Evolutionary conservation across 371 early-diverging fungal species (phyloP).

Genomic region (Mucor saturninus): DNA sequence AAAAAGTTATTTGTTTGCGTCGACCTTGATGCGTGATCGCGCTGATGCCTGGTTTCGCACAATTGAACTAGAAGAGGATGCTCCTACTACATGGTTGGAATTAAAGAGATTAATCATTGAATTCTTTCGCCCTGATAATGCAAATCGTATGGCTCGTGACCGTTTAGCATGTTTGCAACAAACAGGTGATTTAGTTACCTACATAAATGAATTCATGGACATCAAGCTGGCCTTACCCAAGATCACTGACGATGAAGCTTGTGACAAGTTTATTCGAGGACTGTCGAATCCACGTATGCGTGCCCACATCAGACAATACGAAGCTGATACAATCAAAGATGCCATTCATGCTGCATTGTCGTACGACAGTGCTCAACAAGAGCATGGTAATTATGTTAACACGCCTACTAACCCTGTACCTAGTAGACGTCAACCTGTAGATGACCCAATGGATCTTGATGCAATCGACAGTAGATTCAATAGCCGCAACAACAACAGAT

Average conservation of each 20-base stretch:
- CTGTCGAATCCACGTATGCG: neutral
- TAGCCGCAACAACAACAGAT: neutral
- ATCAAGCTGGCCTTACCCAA: neutral
- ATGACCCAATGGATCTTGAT: conserved; percentile 2
- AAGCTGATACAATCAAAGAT: neutral
- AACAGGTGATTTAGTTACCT: neutral
- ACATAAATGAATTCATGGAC: conserved; percentile 5
- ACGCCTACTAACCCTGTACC: neutral
- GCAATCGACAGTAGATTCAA: neutral
- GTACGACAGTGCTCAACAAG: neutral
- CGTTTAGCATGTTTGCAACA: neutral
- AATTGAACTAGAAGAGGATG: neutral
- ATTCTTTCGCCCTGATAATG: conserved; percentile 5
- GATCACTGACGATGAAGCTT: conserved; percentile 3
- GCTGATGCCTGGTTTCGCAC: conserved; percentile 4
- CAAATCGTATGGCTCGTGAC: neutral
- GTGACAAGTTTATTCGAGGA: conserved; percentile 10
- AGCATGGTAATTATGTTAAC: neutral
- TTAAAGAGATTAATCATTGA: neutral
- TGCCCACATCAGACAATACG: neutral
- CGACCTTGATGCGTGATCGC: neutral
- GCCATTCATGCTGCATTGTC: neutral
- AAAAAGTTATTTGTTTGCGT: neutral
- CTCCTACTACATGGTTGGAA: neutral
- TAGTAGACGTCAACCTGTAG: neutral